A percentile compares a stretch with the other conserved stretches of the same genome.
These are phyloP conservation scores for Rutstroemia sydowiana DNA, from an alignment of 2,329 filamentous ascomycete genomes.

Conservation along the genomic window DNA sequence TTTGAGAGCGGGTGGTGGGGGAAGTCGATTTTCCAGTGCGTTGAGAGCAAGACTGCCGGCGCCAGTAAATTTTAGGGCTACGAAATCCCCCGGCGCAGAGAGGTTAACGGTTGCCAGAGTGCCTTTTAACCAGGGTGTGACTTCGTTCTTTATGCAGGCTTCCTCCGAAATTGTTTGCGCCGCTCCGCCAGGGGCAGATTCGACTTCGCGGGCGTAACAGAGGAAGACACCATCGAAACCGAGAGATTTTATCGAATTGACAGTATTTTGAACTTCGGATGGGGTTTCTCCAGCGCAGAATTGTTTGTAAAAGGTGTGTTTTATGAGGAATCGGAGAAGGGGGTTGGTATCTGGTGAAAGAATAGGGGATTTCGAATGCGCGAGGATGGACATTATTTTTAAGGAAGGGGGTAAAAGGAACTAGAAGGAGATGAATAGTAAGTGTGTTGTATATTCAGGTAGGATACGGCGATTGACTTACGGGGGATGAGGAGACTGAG, in stretches of 20 bases:
- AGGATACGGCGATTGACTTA: conserved; percentile 15
- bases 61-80: conserved; percentile 66
- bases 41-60: conserved; percentile 68
- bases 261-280: conserved; percentile 58
- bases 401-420: conserved; percentile 64
- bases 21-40: conserved; percentile 53
- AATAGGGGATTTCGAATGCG: conserved; percentile 58
- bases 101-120: conserved; percentile 64
- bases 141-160: conserved; percentile 49
- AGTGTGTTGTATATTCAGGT: neutral
- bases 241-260: conserved; percentile 58
- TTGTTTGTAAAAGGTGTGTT: conserved; percentile 81
- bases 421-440: conserved; percentile 21
- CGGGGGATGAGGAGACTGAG: conserved; percentile 60
- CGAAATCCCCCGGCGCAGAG: conserved; percentile 43
- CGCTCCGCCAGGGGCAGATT: conserved; percentile 41
- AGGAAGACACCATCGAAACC: conserved; percentile 81
- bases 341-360: conserved; percentile 72
- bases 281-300: conserved; percentile 80
- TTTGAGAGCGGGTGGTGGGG: conserved; percentile 57
- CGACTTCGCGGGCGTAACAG: conserved; percentile 74
- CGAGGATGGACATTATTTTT: conserved; percentile 58
- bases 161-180: conserved; percentile 38
- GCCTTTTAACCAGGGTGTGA: conserved; percentile 64
- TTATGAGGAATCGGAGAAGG: conserved; percentile 61